Base-by-base conservation (phyloP, 163 green algal genomes). In the Scenedesmus sp. region DNA sequence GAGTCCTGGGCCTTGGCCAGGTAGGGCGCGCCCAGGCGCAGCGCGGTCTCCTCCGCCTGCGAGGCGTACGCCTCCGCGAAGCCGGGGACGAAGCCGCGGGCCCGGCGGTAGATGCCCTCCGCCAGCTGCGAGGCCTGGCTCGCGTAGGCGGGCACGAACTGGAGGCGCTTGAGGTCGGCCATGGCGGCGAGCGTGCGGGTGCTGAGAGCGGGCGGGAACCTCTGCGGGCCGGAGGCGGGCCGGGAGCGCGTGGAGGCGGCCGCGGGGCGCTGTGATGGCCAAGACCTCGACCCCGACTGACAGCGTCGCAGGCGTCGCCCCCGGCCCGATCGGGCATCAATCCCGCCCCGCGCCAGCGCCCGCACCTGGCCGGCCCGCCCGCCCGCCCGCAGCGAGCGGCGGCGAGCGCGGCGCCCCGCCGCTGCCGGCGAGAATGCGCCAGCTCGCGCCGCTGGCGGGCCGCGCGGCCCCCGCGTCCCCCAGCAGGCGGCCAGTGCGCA, bases 91-190 rank as follows among this genome's bases (percentile, higher is more conserved):
- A 81, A 81, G 15, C 62, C 51, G 18, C 74, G 53, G 13, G 63
- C 63, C 36, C 20, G 58, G 50, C 69, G 75, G 63, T 81, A 81
- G 17, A 75, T 17, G 28, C 24, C 7, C 22, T 75, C 74, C 47
- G 33, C 51, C 36, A 56, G 44, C 47, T 7, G 17, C 26, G 15
- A 13, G 20, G 34, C 74, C 51, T 58, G 47, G 5, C 50, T 29
- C n/a, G 74, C 74, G 45, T 81, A 81, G 39, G 11, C 71, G n/a
- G 71, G 60, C 24, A 80, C 44, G 17, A 71, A 80, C 4, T 29
- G 44, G 1, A 80, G 31, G 44, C 71, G 71, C 47, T 80, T 80
- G 20, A 67, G 26, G 18, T 11, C 4, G 26, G 29, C 58, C 18
- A 13, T 36, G 5, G 4, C 39, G 10, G 39, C 39, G 7, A 47